Evolutionary conservation across 2,329 filamentous ascomycete species (phyloP).

Genomic region (Trichoderma polysporum): DNA sequence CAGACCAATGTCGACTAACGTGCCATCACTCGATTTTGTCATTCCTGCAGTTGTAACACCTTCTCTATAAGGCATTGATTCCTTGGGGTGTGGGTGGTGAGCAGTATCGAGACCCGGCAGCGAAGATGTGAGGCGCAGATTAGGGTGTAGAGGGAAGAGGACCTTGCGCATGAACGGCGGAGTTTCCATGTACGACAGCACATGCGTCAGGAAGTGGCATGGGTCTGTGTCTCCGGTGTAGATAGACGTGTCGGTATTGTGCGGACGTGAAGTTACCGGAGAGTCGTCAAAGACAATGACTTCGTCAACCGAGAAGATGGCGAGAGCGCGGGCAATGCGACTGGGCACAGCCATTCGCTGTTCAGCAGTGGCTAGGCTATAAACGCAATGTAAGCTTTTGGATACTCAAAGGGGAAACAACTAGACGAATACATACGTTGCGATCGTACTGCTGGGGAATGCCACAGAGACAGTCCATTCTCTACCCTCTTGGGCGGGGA

Average conservation of each 20-base stretch:
- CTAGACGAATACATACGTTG: slow-evolving; percentile 54
- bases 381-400: background rate
- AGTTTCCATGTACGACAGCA: slow-evolving; percentile 79
- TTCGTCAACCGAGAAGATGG: slow-evolving; percentile 83
- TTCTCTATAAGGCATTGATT: slow-evolving; percentile 79
- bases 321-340: slow-evolving; percentile 75
- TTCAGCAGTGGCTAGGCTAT: slow-evolving; percentile 69
- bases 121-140: slow-evolving; percentile 69
- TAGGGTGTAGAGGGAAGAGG: slow-evolving; percentile 76
- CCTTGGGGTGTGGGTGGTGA: slow-evolving; percentile 72
- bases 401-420: background rate
- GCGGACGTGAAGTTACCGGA: slow-evolving; percentile 45
- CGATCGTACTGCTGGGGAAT: slow-evolving; percentile 73
- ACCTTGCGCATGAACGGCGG: slow-evolving; percentile 76
- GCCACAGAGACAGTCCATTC: slow-evolving; percentile 76
- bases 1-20: slow-evolving; percentile 58
- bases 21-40: slow-evolving; percentile 45
- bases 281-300: slow-evolving; percentile 78
- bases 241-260: slow-evolving; percentile 49
- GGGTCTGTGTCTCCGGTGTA: slow-evolving; percentile 73
- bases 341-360: slow-evolving; percentile 72
- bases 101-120: slow-evolving; percentile 81
- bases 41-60: slow-evolving; percentile 62
- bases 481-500: slow-evolving; percentile 60
- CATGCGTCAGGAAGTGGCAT: slow-evolving; percentile 74